Conservation (phyloP, 768 basidiomycete species). For the Gloeophyllum trabeum region DNA sequence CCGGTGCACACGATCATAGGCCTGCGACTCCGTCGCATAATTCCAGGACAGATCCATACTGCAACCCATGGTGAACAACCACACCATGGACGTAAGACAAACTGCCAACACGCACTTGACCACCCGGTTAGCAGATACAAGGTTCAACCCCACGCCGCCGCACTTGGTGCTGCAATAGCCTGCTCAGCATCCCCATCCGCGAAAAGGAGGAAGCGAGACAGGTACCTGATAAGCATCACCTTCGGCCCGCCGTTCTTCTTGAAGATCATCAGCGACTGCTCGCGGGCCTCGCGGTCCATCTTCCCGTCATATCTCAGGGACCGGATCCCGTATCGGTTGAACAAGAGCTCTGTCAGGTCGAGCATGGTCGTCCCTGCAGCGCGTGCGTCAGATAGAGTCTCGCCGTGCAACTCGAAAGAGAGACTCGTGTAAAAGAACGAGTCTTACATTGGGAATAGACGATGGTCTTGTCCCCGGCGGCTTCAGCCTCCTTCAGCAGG, state of each 20-base stretch:
- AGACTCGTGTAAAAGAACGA: background rate
- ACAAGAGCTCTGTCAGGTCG: constrained; percentile 48
- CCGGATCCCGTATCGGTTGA: constrained; percentile 46
- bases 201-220: constrained; percentile 1
- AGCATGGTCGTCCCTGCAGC: constrained; percentile 62
- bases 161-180: constrained; percentile 37
- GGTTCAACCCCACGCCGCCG: constrained; percentile 59
- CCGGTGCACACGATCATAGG: constrained; percentile 49
- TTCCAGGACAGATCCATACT: constrained; percentile 73
- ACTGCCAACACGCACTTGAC: constrained; percentile 37
- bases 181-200: constrained; percentile 1
- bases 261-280: constrained; percentile 38
- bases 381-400: background rate
- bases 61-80: background rate
- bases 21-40: constrained; percentile 61
- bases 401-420: background rate
- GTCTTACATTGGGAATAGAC: constrained; percentile 57
- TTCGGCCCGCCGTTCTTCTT: constrained; percentile 44
- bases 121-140: constrained; percentile 58
- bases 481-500: constrained; percentile 47
- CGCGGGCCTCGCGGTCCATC: constrained; percentile 45
- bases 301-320: constrained; percentile 57
- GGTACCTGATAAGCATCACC: constrained; percentile 55
- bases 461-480: constrained; percentile 57
- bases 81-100: background rate